Conservation (phyloP, 352 stramenopile species). For the Phytophthora chlamydospora region DNA sequence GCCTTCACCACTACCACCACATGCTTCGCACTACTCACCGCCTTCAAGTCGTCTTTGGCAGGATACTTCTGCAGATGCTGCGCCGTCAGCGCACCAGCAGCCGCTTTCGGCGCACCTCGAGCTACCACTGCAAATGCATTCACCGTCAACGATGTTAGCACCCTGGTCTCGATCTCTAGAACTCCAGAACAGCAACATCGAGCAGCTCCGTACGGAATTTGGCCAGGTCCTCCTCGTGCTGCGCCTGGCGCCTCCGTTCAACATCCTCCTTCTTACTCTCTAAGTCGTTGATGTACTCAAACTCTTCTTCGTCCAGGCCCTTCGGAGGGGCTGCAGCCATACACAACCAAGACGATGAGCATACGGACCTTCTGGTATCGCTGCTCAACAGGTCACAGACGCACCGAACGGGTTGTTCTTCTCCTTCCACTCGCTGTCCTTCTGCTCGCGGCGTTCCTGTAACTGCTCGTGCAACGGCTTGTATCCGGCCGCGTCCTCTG, state of each 20-base stretch:
- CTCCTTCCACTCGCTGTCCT: constrained; percentile 89
- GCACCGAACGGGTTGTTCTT: constrained; percentile 90
- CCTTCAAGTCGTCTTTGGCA: constrained; percentile 38
- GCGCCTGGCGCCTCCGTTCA: constrained; percentile 55
- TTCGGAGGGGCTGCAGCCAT: constrained; percentile 70
- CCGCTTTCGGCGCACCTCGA: constrained; percentile 47
- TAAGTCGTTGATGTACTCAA: constrained; percentile 80
- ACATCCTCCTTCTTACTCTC: constrained; percentile 61
- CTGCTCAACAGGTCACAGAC: neutral
- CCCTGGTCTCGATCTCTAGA: neutral
- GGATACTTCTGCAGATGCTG: constrained; percentile 40
- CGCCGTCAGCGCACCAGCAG: constrained; percentile 19
- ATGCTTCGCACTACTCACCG: constrained; percentile 29
- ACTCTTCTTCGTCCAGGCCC: constrained; percentile 86
- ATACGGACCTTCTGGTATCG: neutral
- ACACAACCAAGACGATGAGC: neutral
- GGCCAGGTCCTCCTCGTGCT: constrained; percentile 77
- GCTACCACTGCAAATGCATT: constrained; percentile 49
- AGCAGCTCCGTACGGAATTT: constrained; percentile 59
- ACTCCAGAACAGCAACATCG: neutral
- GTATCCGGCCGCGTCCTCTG: constrained; percentile 56
- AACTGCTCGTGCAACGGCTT: constrained; percentile 84
- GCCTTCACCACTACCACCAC: constrained; percentile 56
- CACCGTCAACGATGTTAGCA: constrained; percentile 9
- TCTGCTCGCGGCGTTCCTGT: constrained; percentile 77